A percentile compares a stretch with the other conserved stretches of the same genome.
phyloP scores from a whole-genome alignment of 1,284 basidiomycete species.

The Ustilago esculenta region DNA sequence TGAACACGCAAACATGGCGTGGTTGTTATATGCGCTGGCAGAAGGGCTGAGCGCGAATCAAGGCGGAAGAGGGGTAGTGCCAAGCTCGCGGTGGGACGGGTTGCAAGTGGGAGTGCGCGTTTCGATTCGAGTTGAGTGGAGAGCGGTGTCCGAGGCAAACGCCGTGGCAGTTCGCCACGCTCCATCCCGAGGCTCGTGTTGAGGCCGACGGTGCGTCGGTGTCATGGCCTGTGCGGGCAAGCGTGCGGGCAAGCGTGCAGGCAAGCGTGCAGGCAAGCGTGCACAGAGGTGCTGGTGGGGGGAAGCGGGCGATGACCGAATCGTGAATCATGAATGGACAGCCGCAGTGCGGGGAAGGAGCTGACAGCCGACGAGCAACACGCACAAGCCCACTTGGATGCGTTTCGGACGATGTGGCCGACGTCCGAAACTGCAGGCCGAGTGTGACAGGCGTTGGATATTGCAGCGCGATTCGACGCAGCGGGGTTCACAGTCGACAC shows the following conservation, averaged over 20 bases:
- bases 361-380: constrained; percentile 13
- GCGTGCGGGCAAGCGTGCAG: no score
- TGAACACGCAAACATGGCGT: constrained; percentile 33
- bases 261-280: no score
- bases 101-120: no score
- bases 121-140: not conserved
- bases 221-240: constrained; percentile 30
- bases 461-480: no score
- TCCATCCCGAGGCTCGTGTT: no score
- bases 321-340: not conserved
- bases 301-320: not conserved
- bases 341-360: constrained; percentile 29
- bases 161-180: constrained; percentile 19
- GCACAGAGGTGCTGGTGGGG: no score
- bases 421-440: constrained; percentile 41
- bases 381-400: constrained; percentile 2
- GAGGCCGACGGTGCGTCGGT: no score
- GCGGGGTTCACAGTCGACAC: no score
- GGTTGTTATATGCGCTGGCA: constrained; percentile 16
- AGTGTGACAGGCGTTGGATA: no score
- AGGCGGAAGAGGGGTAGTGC: no score
- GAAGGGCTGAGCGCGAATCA: not conserved
- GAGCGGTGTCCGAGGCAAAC: constrained; percentile 17
- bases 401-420: constrained; percentile 36
- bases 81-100: not conserved